Conservation (phyloP, 2,329 filamentous ascomycete genomes). For the Corniculantispora saksenae region DNA sequence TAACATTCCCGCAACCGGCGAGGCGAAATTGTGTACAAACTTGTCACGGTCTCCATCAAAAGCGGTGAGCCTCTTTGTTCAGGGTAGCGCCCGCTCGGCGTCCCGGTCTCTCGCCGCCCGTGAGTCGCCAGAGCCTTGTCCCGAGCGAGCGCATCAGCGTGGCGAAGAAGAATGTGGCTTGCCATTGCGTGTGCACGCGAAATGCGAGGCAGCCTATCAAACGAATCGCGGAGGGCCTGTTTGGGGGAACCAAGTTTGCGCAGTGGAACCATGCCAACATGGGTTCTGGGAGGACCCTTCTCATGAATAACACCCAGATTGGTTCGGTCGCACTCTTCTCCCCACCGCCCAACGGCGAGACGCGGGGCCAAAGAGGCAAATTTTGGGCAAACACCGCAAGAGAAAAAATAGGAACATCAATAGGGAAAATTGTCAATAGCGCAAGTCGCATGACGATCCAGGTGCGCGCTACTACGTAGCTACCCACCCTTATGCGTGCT, state of each 20-base stretch:
- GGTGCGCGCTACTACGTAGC: background rate
- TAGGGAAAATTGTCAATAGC: background rate
- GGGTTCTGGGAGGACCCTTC: background rate
- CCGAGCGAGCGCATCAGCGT: background rate
- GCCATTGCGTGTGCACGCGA: background rate
- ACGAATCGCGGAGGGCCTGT: background rate
- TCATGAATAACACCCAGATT: background rate
- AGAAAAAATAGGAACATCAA: background rate
- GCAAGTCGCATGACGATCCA: background rate
- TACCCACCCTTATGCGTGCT: background rate
- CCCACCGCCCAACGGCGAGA: slow-evolving; percentile 1
- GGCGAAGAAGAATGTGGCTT: background rate
- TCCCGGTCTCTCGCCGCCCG: background rate
- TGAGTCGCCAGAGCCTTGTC: background rate
- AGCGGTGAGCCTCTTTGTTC: background rate
- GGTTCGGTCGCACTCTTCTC: background rate
- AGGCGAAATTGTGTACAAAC: too few species aligned
- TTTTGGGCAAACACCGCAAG: background rate
- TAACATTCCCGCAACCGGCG: too few species aligned
- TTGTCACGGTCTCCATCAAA: background rate
- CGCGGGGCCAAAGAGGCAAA: background rate
- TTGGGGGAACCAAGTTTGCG: slow-evolving; percentile 9
- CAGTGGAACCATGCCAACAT: background rate
- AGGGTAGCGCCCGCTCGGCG: background rate
- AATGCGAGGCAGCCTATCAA: slow-evolving; percentile 4